Conservation (phyloP, 2,329 filamentous ascomycete species). For the Sarocladium oryzae region DNA sequence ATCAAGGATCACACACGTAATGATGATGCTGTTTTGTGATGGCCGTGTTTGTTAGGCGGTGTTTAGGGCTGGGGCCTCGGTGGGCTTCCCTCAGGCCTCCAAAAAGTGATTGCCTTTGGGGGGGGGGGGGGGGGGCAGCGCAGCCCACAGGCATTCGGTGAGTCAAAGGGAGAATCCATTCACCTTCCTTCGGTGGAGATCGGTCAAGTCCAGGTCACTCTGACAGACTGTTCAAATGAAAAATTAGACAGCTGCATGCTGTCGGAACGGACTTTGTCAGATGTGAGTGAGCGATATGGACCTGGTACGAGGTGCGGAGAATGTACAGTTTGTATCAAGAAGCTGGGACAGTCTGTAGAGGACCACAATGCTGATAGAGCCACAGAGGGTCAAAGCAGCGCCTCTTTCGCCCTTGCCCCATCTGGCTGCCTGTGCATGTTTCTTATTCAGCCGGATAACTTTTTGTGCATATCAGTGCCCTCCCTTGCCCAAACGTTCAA, state of each 20-base stretch:
- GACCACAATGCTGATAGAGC: background rate
- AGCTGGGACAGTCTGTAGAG: background rate
- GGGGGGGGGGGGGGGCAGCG: background rate
- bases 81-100: background rate
- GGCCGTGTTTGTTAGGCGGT: conserved; percentile 7
- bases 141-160: conserved; percentile 1
- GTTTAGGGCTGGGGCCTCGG: conserved; percentile 7
- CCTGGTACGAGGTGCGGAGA: too few relatives aligned
- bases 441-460: background rate
- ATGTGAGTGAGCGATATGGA: background rate
- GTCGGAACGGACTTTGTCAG: background rate
- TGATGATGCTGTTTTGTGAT: conserved; percentile 8
- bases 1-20: background rate
- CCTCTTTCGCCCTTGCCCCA: background rate
- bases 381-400: background rate
- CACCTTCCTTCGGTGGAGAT: background rate
- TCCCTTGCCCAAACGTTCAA: too few relatives aligned
- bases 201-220: background rate
- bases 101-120: too few relatives aligned
- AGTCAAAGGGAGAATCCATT: background rate
- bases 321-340: background rate
- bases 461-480: background rate
- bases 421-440: background rate
- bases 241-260: background rate
- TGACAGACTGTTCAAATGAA: background rate